Conservation (phyloP, 768 basidiomycete species). For the Naganishia vaughanmartiniae region DNA sequence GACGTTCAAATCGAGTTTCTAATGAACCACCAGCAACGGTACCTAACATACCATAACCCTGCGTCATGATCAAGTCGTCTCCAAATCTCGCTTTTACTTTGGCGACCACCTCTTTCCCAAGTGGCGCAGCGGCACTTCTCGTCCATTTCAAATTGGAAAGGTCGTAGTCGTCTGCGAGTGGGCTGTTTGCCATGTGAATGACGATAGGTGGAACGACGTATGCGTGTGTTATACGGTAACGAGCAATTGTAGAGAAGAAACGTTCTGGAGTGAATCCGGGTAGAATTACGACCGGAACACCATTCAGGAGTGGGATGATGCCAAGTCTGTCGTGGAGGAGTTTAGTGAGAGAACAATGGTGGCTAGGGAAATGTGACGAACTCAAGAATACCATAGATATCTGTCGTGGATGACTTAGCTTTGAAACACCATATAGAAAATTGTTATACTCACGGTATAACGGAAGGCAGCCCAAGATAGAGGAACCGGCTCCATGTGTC, state of each 20-base stretch:
- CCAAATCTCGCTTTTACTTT: slow-evolving; percentile 55
- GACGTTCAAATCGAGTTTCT: background rate
- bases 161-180: slow-evolving; percentile 64
- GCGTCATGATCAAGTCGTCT: slow-evolving; percentile 15
- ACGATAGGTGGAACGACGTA: slow-evolving; percentile 68
- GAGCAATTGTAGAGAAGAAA: slow-evolving; percentile 67
- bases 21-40: too few relatives aligned
- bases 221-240: slow-evolving; percentile 61
- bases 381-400: slow-evolving; percentile 30
- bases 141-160: slow-evolving; percentile 62
- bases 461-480: slow-evolving; percentile 62
- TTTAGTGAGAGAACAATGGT: background rate
- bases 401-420: background rate
- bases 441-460: background rate
- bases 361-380: background rate
- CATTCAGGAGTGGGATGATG: slow-evolving; percentile 44
- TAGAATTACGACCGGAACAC: slow-evolving; percentile 52
- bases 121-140: slow-evolving; percentile 76
- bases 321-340: slow-evolving; percentile 32
- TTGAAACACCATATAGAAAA: slow-evolving; percentile 24
- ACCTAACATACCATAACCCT: slow-evolving; percentile 22
- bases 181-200: slow-evolving; percentile 68
- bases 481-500: slow-evolving; percentile 60
- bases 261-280: slow-evolving; percentile 67
- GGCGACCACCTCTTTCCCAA: slow-evolving; percentile 64